Conservation (phyloP, 2,329 filamentous ascomycete genomes). For the Colletotrichum godetiae region DNA sequence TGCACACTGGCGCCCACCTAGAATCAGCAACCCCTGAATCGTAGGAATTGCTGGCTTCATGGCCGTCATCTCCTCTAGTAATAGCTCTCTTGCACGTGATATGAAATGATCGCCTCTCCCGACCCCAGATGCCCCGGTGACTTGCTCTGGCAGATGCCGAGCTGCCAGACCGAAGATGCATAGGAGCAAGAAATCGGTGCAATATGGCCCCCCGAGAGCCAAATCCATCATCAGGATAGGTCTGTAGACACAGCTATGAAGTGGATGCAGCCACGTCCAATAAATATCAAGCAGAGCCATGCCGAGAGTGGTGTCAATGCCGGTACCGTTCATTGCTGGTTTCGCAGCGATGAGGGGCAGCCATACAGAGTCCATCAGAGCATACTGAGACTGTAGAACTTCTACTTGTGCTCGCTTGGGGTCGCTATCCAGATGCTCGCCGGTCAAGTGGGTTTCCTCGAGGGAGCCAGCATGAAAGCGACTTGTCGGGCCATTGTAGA, state of each 20-base stretch:
- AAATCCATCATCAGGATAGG: conserved; percentile 38
- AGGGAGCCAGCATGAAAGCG: conserved; percentile 37
- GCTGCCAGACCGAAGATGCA: conserved; percentile 38
- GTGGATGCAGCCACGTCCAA: conserved; percentile 39
- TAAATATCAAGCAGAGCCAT: conserved; percentile 38
- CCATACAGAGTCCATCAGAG: conserved; percentile 35
- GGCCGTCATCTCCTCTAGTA: conserved; percentile 28
- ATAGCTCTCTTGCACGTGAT: conserved; percentile 9
- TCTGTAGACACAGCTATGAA: conserved; percentile 38
- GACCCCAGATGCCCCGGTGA: neutral
- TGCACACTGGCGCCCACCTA: conserved; percentile 38
- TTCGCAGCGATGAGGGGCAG: conserved; percentile 28
- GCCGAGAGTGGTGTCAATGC: conserved; percentile 29
- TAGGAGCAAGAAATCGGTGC: conserved; percentile 38
- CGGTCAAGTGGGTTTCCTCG: neutral
- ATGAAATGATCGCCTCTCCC: conserved; percentile 13
- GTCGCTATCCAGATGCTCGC: neutral
- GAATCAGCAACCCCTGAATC: conserved; percentile 36
- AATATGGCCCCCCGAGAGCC: conserved; percentile 37
- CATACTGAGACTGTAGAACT: conserved; percentile 27
- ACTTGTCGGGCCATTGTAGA: conserved; percentile 40
- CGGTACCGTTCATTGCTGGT: conserved; percentile 32
- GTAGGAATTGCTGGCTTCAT: conserved; percentile 29
- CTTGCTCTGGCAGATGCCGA: conserved; percentile 28
- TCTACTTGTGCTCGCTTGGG: neutral